Percentiles rank a stretch among this genome's conserved stretches.
phyloP scores from a whole-genome alignment of 768 basidiomycete species.

The Psilocybe cubensis region DNA sequence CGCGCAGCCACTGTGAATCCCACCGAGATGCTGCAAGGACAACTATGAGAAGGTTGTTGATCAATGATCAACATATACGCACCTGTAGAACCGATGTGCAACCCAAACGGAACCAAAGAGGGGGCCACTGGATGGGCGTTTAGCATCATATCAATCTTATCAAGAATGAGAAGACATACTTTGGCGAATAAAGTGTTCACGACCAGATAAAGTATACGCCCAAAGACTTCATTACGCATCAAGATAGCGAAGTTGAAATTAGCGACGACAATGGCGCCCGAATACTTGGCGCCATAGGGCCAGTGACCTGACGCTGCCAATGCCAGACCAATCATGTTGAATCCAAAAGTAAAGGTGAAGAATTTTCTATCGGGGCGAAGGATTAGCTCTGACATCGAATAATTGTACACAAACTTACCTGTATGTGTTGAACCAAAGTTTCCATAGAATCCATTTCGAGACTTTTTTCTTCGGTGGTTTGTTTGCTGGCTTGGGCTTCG shows the following conservation, averaged over 20 bases:
- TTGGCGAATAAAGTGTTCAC: slow-evolving; percentile 76
- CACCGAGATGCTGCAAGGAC: slow-evolving; percentile 65
- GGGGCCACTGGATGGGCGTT: slow-evolving; percentile 59
- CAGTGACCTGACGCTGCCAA: slow-evolving; percentile 68
- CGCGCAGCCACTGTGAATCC: slow-evolving; percentile 80
- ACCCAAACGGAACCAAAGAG: slow-evolving; percentile 69
- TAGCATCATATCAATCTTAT: not conserved
- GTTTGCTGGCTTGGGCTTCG: slow-evolving; percentile 41
- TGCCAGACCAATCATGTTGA: slow-evolving; percentile 67
- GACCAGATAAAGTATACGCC: slow-evolving; percentile 65
- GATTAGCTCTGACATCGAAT: not conserved
- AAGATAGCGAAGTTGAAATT: slow-evolving; percentile 75
- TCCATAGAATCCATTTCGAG: slow-evolving; percentile 61
- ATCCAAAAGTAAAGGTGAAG: slow-evolving; percentile 59
- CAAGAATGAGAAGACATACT: slow-evolving; percentile 35
- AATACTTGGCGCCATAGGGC: slow-evolving; percentile 61
- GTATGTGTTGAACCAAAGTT: slow-evolving; percentile 75
- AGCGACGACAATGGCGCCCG: slow-evolving; percentile 70
- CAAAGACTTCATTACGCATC: slow-evolving; percentile 80
- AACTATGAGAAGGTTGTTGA: slow-evolving; percentile 9
- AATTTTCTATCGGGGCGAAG: slow-evolving; percentile 63
- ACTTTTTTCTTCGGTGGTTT: slow-evolving; percentile 54
- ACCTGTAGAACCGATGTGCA: slow-evolving; percentile 78
- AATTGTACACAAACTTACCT: slow-evolving; percentile 40
- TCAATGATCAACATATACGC: slow-evolving; percentile 9